Evolutionary conservation across 1,284 basidiomycete genomes (phyloP).

Genomic region (Xerocomus nothofagi): DNA sequence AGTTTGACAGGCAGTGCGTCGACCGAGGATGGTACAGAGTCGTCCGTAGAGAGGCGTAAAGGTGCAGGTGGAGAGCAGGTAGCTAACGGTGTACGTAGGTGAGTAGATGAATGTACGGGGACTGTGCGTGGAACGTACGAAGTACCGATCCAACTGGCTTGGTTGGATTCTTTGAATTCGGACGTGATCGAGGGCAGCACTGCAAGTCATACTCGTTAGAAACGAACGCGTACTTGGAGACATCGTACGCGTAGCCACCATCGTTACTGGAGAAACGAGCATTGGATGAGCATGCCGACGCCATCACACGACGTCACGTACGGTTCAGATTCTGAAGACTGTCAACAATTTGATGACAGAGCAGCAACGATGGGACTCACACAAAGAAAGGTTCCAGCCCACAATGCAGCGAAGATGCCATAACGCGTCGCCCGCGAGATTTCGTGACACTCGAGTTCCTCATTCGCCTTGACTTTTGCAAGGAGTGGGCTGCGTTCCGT

Average conservation of each 20-base stretch:
- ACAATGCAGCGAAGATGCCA: constrained; percentile 18
- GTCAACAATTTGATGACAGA: background rate
- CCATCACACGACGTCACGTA: constrained; percentile 7
- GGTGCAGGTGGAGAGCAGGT: constrained; percentile 21
- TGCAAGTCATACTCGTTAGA: constrained; percentile 7
- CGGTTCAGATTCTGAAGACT: constrained; percentile 20
- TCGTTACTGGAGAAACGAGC: constrained; percentile 18
- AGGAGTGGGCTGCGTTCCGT: constrained; percentile 15
- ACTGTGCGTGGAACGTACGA: constrained; percentile 10
- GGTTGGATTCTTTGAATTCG: constrained; percentile 23
- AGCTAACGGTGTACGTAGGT: background rate
- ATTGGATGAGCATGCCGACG: background rate
- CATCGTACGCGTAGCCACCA: constrained; percentile 25
- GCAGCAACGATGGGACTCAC: constrained; percentile 4
- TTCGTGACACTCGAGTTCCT: constrained; percentile 8
- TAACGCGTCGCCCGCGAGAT: constrained; percentile 12
- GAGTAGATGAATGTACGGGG: too few species aligned
- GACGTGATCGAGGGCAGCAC: constrained; percentile 24
- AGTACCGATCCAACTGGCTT: constrained; percentile 27
- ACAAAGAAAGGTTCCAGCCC: constrained; percentile 23
- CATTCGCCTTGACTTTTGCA: background rate
- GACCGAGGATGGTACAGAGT: constrained; percentile 24
- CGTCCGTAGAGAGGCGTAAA: constrained; percentile 28
- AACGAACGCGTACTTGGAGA: background rate
- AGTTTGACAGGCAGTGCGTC: constrained; percentile 20